Conservation (phyloP, 208 protist genomes). For the Polymyxa betae region DNA sequence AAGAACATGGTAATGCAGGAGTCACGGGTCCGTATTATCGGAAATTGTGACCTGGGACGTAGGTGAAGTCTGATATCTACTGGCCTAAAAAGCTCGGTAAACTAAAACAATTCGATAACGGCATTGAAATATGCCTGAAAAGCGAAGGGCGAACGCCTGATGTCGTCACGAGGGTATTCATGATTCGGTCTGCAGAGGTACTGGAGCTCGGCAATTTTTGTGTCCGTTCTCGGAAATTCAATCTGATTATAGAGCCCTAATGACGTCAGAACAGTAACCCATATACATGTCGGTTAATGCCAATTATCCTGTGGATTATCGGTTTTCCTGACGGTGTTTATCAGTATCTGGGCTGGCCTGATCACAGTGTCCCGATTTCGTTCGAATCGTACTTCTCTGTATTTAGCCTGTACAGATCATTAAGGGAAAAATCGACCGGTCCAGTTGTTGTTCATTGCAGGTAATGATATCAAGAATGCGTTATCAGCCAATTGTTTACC, state of each 20-base stretch:
- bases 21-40: not conserved
- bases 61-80: constrained; percentile 44
- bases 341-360: constrained; percentile 43
- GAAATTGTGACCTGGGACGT: not conserved
- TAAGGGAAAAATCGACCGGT: not conserved
- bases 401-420: not conserved
- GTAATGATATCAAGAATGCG: not conserved
- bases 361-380: constrained; percentile 19
- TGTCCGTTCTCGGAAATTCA: not conserved
- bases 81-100: constrained; percentile 25
- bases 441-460: constrained; percentile 41
- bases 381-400: not conserved
- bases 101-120: not conserved
- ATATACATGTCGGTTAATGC: constrained; percentile 11
- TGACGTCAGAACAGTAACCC: not conserved
- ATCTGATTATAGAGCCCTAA: constrained; percentile 21
- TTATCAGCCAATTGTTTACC: not conserved
- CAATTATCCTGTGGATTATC: no score
- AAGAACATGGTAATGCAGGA: not conserved
- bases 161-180: not conserved
- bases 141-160: not conserved
- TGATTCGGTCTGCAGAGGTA: not conserved
- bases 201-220: not conserved
- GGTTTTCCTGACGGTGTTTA: no score
- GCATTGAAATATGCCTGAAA: not conserved